Percentiles rank a stretch among this genome's conserved stretches.
Conservation (phyloP, 176 grass and related monocot genomes). For the Rhipidocladum racemiflorum region DNA sequence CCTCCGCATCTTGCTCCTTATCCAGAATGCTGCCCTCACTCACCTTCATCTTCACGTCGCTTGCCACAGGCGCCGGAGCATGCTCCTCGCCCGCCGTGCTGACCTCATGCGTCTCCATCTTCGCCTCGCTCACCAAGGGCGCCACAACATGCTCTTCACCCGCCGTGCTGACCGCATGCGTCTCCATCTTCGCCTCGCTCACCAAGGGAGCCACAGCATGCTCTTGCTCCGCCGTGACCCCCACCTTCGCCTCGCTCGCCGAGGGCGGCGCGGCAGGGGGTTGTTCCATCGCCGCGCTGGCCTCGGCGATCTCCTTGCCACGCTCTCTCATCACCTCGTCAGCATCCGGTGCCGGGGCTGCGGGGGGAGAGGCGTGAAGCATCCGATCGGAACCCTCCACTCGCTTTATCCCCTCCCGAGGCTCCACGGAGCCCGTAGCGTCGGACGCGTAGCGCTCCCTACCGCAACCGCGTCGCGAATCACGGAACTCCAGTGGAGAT, state of each 20-base stretch:
- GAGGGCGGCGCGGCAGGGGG: neutral
- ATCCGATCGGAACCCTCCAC: constrained; percentile 12
- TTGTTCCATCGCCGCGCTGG: neutral
- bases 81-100: neutral
- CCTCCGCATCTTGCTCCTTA: neutral
- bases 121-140: neutral
- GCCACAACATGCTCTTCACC: neutral
- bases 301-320: neutral
- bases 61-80: neutral
- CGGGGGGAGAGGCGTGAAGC: neutral
- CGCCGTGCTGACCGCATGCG: neutral
- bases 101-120: neutral
- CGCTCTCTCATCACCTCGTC: neutral
- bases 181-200: neutral
- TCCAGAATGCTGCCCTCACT: neutral
- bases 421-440: constrained; percentile 12
- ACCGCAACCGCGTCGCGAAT: constrained; percentile 20
- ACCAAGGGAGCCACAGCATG: neutral
- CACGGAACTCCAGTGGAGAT: neutral
- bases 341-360: neutral
- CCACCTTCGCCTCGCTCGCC: neutral
- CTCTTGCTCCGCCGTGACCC: neutral
- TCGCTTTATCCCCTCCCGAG: neutral
- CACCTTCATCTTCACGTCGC: neutral
- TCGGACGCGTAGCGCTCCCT: constrained; percentile 4